These are phyloP conservation scores for Raddia distichophylla DNA, from an alignment of 176 grass and related monocot genomes.

Conservation along the genomic window DNA sequence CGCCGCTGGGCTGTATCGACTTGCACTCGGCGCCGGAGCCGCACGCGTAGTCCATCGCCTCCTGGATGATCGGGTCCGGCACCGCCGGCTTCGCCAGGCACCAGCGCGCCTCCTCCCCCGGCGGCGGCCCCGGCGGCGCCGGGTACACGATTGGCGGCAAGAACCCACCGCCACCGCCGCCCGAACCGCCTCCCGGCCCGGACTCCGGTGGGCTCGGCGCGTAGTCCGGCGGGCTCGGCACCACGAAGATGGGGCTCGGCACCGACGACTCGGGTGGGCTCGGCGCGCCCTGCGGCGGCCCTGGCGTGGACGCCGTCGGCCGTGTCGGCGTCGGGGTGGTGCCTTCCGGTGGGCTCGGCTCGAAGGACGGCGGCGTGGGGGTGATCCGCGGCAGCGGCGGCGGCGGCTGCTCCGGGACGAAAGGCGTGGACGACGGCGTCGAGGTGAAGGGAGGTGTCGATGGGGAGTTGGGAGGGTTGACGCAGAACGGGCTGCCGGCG, in stretches of 20 bases:
- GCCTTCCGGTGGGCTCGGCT: slow-evolving; percentile 56
- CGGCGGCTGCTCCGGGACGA: slow-evolving; percentile 39
- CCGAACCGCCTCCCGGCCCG: neutral
- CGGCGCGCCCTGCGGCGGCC: slow-evolving; percentile 33
- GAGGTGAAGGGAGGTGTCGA: slow-evolving; percentile 36
- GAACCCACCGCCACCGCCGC: slow-evolving; percentile 31
- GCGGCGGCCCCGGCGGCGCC: slow-evolving; percentile 42
- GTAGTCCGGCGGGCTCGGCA: slow-evolving; percentile 35
- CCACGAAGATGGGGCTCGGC: slow-evolving; percentile 44
- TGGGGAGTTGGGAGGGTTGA: slow-evolving; percentile 46
- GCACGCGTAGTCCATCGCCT: slow-evolving; percentile 93
- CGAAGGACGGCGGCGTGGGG: slow-evolving; percentile 49
- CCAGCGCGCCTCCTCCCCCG: slow-evolving; percentile 59
- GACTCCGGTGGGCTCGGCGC: slow-evolving; percentile 16
- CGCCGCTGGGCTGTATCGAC: slow-evolving; percentile 54
- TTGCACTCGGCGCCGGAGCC: slow-evolving; percentile 68
- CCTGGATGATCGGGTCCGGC: slow-evolving; percentile 86
- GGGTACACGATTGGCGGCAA: slow-evolving; percentile 83
- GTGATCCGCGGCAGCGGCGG: slow-evolving; percentile 41
- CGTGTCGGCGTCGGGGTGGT: slow-evolving; percentile 5
- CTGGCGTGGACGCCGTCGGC: slow-evolving; percentile 26
- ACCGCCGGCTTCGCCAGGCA: slow-evolving; percentile 93
- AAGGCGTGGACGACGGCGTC: slow-evolving; percentile 29
- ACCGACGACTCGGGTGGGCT: slow-evolving; percentile 24
- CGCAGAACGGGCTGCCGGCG: slow-evolving; percentile 48